Evolutionary conservation across 495 filamentous ascomycete species (phyloP), one percentile per base, ranked within the genome.

Genomic region (Podospora australis): DNA sequence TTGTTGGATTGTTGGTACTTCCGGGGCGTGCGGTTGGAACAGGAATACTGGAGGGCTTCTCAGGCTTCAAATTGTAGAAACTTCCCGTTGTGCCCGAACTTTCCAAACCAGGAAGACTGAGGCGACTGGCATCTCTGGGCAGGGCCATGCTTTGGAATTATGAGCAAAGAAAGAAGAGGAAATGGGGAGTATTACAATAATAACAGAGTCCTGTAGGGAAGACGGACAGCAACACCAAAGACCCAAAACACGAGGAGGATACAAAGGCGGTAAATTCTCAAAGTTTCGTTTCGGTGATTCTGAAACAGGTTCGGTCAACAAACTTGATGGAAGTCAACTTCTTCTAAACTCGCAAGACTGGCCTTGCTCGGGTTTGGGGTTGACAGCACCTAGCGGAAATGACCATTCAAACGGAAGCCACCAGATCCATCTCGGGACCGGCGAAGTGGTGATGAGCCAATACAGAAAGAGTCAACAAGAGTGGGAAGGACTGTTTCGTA

Each of bases 41-140:
- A 3, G 61, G 58, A 20, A 57, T 62, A 44, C 56, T 57, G 14
- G 58, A 54, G 4, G 46, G 51, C 13, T 52, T 48, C 10, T 59
- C 61, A 1, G 59, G 49, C 14, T 52, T 60, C n/a, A n/a, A n/a
- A n/a, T n/a, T n/a, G 49, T 55, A 55, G 44, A 59, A 43, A 43
- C 58, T 59, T 8, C 56, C 60, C 2, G 17, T 41, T 4, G 38
- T 42, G 14, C 53, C 58, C 1, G 53, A 53, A 20, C 26, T 24
- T 16, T 55, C 51, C 23, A 44, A 21, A 23, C 28, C 24, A 16
- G 43, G 55, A 39, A 50, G 35, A 44, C 52, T 60, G 17, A 41
- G 48, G 23, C 34, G 56, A 10, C 39, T 49, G 21, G 47, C 19
- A 16, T 52, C 50, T 41, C 39, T 50, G 32, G 35, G 23, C 7